phyloP scores from a whole-genome alignment of 2,329 filamentous ascomycete genomes.

The Calonectria fujianensis region DNA sequence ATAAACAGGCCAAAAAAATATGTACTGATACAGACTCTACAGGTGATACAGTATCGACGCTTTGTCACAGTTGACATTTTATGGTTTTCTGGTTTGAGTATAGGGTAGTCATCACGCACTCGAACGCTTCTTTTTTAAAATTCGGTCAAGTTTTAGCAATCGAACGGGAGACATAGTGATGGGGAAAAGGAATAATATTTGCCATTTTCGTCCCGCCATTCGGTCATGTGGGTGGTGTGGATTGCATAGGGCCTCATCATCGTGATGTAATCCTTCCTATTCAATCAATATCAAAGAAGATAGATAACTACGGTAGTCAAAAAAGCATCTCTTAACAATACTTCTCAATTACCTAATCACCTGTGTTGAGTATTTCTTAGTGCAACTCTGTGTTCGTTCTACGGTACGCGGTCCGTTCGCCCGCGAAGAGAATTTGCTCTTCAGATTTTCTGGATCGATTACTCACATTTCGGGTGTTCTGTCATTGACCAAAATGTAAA shows the following conservation, averaged over 20 bases:
- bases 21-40: not conserved
- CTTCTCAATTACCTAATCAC: not conserved
- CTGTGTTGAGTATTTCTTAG: not conserved
- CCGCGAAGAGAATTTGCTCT: not conserved
- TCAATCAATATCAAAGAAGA: not conserved
- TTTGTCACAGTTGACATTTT: not conserved
- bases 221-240: not conserved
- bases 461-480: not conserved
- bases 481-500: not conserved
- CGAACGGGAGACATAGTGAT: not conserved
- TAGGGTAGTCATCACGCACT: not conserved
- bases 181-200: not conserved
- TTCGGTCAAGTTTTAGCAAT: not conserved
- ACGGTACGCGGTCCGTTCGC: not conserved
- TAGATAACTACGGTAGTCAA: not conserved
- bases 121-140: not conserved
- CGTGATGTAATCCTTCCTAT: not conserved
- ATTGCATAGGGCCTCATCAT: not conserved
- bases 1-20: not conserved
- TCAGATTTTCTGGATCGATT: not conserved
- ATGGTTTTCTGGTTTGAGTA: not conserved
- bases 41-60: not conserved
- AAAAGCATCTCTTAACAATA: not conserved
- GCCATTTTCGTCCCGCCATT: not conserved
- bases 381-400: not conserved